Percentiles rank a stretch among this genome's conserved stretches.
Conservation (phyloP, 1,284 basidiomycete species). For the Pseudomicrostroma phylloplanum region DNA sequence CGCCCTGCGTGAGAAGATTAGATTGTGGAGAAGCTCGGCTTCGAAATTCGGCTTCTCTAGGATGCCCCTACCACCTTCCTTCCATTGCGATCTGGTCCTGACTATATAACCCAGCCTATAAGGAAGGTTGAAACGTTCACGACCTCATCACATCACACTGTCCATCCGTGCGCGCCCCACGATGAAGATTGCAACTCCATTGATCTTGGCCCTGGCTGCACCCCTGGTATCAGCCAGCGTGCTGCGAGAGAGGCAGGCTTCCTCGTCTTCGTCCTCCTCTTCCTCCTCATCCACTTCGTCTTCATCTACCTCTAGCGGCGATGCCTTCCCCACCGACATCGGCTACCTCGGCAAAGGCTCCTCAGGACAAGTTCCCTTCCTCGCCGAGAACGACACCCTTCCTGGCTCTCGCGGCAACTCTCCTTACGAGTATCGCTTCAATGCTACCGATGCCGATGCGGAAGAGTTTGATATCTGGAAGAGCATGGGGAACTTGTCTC, state of each 20-base stretch:
- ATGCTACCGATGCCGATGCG: conserved; percentile 18
- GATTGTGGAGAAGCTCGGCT: too few relatives aligned
- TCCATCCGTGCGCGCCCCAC: not conserved
- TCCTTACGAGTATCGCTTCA: conserved; percentile 27
- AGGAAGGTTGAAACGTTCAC: not conserved
- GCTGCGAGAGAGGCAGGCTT: too few relatives aligned
- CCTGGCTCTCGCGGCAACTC: conserved; percentile 17
- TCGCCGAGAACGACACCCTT: conserved; percentile 30
- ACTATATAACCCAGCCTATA: too few relatives aligned
- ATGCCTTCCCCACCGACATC: conserved; percentile 40
- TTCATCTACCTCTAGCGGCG: not conserved
- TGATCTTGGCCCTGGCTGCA: not conserved
- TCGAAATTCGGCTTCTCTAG: too few relatives aligned
- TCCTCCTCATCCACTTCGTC: not conserved
- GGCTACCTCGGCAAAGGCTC: conserved; percentile 30
- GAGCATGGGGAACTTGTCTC: conserved; percentile 32
- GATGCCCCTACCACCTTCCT: not conserved
- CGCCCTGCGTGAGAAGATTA: too few relatives aligned
- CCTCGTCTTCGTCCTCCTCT: too few relatives aligned
- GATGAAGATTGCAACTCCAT: not conserved
- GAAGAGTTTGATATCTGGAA: conserved; percentile 30
- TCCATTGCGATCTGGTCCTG: not conserved
- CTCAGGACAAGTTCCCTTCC: conserved; percentile 31
- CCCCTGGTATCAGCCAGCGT: too few relatives aligned
- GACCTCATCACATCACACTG: not conserved